Evolutionary conservation across 129 eudicot genomes (phyloP).

Genomic region (Flaveria linearis): DNA sequence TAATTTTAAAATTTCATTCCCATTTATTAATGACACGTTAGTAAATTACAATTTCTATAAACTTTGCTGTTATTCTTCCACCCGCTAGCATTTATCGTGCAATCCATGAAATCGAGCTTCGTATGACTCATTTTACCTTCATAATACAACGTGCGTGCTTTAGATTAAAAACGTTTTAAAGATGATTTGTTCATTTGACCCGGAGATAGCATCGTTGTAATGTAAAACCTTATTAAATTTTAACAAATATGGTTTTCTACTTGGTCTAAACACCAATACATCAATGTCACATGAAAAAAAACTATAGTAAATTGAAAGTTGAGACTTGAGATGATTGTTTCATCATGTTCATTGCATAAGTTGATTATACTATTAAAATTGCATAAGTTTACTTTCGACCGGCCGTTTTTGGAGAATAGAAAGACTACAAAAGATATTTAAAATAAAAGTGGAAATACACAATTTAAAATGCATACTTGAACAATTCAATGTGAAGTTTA

Average conservation of each 20-base stretch:
- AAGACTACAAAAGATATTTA: background rate
- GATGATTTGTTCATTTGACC: background rate
- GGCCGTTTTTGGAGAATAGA: background rate
- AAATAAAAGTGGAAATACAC: background rate
- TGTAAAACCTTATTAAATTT: background rate
- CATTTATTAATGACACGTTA: background rate
- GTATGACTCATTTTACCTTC: background rate
- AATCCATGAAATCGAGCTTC: background rate
- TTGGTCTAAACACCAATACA: background rate
- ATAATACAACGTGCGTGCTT: background rate
- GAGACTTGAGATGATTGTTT: background rate
- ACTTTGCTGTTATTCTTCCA: background rate
- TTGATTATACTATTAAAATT: background rate
- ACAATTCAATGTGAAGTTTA: slow-evolving; percentile 1
- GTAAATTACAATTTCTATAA: background rate
- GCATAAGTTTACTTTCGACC: background rate
- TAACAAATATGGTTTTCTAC: background rate
- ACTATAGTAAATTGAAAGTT: background rate
- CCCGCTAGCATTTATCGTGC: background rate
- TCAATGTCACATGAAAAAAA: background rate
- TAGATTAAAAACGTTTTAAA: background rate
- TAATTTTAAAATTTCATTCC: background rate
- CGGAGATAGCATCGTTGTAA: background rate
- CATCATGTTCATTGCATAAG: background rate
- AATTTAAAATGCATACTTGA: background rate